Evolutionary conservation across 2,329 filamentous ascomycete species (phyloP), one percentile per base, ranked within the genome.

Genomic region (Fusarium heterosporum): DNA sequence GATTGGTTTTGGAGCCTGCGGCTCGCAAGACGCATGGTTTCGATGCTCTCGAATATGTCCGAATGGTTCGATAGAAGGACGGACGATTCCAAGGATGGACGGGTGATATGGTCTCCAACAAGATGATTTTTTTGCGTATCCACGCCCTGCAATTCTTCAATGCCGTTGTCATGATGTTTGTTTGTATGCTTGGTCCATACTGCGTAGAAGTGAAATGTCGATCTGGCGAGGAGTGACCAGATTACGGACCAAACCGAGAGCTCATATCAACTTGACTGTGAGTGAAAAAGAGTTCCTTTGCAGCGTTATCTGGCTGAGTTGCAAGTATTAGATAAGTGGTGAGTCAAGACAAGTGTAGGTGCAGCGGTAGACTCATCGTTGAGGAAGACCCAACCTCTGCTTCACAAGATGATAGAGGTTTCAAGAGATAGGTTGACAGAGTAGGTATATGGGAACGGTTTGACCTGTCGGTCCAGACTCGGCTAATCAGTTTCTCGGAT

Each of bases 101-200:
- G 57, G 57, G 70, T 57, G 60, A 68, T 59, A 64, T 69, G 58
- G 70, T 65, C 70, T 68, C 60, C 53, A 72, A 72, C 63, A 72
- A 71, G 59, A 71, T 65, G 66, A 66, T 67, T 71, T 69, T 69
- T 69, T 61, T 49, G 65, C 65, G 48, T 47, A 55, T 57, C 41
- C 39, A 38, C 45, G 41, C 46, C 34, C 48, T 59, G 29, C 43
- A 36, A 17, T 39, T 58, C 51, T 56, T 50, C 19, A 6, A n/a
- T 50, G 32, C 17, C n/a, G 29, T 17, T 14, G 17, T 17, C 34
- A 9, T 36, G 34, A 10, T 36, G 10, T 36, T n/a, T 38, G 12
- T 47, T 12, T 39, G n/a, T 55, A 19, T 47, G 25, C 7, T 4
- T 22, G 26, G 5, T 17, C 26, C 4, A 42, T 13, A n/a, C 10